Evolutionary conservation across 2,329 filamentous ascomycete genomes (phyloP).

Genomic region (Apiospora kogelbergensis): DNA sequence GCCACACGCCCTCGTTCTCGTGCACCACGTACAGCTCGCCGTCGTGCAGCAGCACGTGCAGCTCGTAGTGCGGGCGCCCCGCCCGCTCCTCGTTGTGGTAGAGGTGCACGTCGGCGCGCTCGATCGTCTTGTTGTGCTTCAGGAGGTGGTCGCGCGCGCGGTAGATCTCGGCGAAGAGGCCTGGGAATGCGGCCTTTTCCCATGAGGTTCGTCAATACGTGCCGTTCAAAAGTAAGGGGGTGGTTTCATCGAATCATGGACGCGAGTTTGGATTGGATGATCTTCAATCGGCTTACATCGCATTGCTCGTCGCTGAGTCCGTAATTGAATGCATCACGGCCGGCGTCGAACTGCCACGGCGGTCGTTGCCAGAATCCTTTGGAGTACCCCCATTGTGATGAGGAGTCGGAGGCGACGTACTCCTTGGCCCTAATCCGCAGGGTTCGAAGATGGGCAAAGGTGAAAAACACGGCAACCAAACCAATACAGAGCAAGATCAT

Average conservation of each 20-base stretch:
- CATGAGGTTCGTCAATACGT: too few relatives aligned
- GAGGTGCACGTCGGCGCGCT: neutral
- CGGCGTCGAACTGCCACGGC: neutral
- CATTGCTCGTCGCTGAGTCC: neutral
- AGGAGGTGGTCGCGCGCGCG: neutral
- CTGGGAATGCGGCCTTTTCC: neutral
- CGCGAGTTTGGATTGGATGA: too few relatives aligned
- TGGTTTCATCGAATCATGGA: neutral
- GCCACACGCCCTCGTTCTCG: slow-evolving; percentile 1
- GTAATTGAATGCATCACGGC: neutral
- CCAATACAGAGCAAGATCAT: neutral
- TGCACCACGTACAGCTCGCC: neutral
- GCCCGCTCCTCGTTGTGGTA: neutral
- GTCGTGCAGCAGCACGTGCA: neutral
- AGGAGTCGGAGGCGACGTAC: neutral
- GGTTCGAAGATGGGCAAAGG: neutral
- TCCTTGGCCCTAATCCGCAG: neutral
- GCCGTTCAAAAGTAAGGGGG: neutral
- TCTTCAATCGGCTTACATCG: neutral
- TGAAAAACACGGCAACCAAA: neutral
- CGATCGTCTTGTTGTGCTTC: neutral
- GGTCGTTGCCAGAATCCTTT: too few relatives aligned
- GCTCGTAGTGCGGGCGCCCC: neutral
- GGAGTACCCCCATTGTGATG: neutral
- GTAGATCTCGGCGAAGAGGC: slow-evolving; percentile 5